phyloP scores from a whole-genome alignment of 164 flowering plant genomes.

The Stephania cephalantha region DNA sequence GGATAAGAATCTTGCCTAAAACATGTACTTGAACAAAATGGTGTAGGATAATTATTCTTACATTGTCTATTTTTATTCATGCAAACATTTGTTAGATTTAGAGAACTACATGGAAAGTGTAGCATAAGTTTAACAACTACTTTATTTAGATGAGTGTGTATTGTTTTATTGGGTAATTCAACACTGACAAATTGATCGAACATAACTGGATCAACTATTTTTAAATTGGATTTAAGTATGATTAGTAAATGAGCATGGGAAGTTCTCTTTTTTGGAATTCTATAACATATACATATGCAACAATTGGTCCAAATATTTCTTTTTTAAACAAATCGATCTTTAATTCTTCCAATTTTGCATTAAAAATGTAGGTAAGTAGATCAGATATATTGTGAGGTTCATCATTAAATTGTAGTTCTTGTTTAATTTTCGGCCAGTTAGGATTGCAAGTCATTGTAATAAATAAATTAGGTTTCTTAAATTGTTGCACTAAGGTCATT shows the following conservation, averaged over 20 bases:
- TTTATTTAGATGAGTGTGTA: not conserved
- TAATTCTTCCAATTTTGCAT: not conserved
- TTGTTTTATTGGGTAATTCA: not conserved
- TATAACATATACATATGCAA: too few relatives aligned
- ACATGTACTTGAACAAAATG: not conserved
- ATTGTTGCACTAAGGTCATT: conserved; percentile 11
- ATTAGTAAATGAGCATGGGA: conserved; percentile 4
- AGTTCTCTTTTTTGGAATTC: too few relatives aligned
- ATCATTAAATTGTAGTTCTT: not conserved
- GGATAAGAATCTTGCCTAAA: not conserved
- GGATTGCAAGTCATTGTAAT: conserved; percentile 9
- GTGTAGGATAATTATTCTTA: not conserved
- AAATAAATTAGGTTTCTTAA: conserved; percentile 6
- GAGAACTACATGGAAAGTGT: not conserved
- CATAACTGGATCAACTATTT: not conserved
- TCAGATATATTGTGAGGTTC: not conserved
- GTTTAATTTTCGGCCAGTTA: conserved; percentile 13
- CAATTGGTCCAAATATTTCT: too few relatives aligned
- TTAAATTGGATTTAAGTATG: not conserved
- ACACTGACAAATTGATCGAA: not conserved
- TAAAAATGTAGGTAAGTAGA: conserved; percentile 6
- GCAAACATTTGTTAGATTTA: not conserved
- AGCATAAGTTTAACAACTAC: not conserved
- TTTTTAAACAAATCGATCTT: too few relatives aligned
- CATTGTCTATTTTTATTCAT: not conserved